phyloP scores from a whole-genome alignment of 192 early-diverging fungal genomes.

The Pilobolus umbonatus region DNA sequence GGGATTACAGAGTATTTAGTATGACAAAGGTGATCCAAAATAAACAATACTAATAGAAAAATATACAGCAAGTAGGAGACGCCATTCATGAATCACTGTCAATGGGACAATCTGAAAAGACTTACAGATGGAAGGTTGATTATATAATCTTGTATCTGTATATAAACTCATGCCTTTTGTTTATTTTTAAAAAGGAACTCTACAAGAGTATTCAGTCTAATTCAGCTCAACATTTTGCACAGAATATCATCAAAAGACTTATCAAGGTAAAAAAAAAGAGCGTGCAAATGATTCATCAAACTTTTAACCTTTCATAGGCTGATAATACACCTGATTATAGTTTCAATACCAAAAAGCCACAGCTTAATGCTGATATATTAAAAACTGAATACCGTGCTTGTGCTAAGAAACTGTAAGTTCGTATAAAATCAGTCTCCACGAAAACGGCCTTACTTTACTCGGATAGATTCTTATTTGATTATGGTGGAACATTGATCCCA shows the following conservation, averaged over 20 bases:
- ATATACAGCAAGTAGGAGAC: conserved; percentile 66
- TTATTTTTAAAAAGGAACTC: too few relatives aligned
- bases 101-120: conserved; percentile 77
- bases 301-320: neutral
- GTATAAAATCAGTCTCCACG: neutral
- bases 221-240: conserved; percentile 66
- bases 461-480: conserved; percentile 48
- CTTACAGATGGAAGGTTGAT: conserved; percentile 72
- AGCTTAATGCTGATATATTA: conserved; percentile 31
- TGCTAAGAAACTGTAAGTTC: conserved; percentile 44
- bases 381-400: conserved; percentile 23
- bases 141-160: too few relatives aligned
- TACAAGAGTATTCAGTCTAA: conserved; percentile 63
- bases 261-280: conserved; percentile 32
- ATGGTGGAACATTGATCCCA: conserved; percentile 64
- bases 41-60: neutral
- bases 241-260: conserved; percentile 52
- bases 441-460: neutral
- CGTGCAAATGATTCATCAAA: neutral
- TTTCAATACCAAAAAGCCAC: conserved; percentile 45
- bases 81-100: conserved; percentile 86
- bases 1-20: conserved; percentile 65
- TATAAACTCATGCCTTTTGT: too few relatives aligned
- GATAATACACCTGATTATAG: conserved; percentile 44
- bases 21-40: neutral